A percentile compares a stretch with the other conserved stretches of the same genome.
phyloP scores from a whole-genome alignment of 345 rosid species.

The Reutealis trisperma region DNA sequence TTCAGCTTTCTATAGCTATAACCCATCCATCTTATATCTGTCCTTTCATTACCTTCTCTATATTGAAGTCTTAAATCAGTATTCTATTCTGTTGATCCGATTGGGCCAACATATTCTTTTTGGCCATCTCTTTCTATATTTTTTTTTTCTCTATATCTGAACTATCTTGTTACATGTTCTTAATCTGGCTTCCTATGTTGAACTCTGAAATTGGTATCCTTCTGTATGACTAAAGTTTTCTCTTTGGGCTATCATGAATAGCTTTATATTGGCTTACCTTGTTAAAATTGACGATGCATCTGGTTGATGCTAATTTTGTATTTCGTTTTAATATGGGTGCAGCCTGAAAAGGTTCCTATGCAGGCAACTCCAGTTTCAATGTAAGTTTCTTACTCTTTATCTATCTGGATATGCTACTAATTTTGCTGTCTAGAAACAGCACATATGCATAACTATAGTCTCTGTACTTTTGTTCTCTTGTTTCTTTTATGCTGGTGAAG shows the following conservation, averaged over 20 bases:
- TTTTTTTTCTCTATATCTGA: neutral
- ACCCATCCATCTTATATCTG: no score
- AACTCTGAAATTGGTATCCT: neutral
- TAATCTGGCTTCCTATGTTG: neutral
- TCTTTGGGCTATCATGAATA: neutral
- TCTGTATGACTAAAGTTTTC: neutral
- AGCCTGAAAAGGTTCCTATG: slow-evolving; percentile 63
- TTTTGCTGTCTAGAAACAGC: neutral
- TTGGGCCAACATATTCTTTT: no score
- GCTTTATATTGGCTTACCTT: neutral
- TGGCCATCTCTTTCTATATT: no score
- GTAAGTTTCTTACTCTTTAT: slow-evolving; percentile 48
- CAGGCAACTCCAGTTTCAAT: slow-evolving; percentile 81
- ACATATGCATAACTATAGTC: neutral
- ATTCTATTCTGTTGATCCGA: neutral
- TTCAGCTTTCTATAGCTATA: no score
- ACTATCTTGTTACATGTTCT: no score
- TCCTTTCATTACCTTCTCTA: neutral
- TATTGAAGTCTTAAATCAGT: neutral
- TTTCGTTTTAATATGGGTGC: slow-evolving; percentile 40
- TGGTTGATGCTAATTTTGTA: slow-evolving; percentile 20
- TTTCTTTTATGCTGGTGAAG: no score
- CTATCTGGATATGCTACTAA: neutral
- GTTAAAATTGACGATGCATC: neutral
- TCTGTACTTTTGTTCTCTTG: no score